Evolutionary conservation across 139 green algal genomes (phyloP), one percentile per base, ranked within the genome.

Genomic region (Marvania coccoides): DNA sequence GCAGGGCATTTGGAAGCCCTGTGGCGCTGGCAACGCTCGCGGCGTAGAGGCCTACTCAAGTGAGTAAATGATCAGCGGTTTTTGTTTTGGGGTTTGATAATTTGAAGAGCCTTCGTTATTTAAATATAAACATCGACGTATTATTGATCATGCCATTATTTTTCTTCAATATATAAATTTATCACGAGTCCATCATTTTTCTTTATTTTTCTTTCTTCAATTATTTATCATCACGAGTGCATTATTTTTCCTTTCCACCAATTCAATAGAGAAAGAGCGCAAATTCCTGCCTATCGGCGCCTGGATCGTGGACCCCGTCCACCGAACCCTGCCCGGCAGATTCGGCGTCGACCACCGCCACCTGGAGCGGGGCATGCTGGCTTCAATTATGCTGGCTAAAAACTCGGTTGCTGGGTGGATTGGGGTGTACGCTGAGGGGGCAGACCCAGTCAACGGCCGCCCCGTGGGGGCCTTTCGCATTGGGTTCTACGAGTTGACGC

Each of bases 361-460:
- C 47, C 3, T 68, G 47, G 12, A n/a, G 14, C 30, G 26, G 12
- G 13, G 15, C 15, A 6, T 15, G 12, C 9, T 28, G 6, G 6
- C 10, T 10, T 15, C 19, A 51, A 23, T 15, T 19, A 26, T 6
- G 35, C 23, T 6, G 9, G 6, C 6, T 19, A 6, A 10, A 6
- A 37, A 6, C 33, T 6, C 14, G 3, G 61, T 67, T 15, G 35
- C 61, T 4, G 61, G 61, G 5, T 67, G 61, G 61, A n/a, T 67
- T 4, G 61, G 61, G 6, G 61, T 67, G 35, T n/a, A n/a, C n/a
- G n/a, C n/a, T n/a, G 24, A 35, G 47, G 47, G n/a, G n/a, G n/a
- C n/a, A n/a, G n/a, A n/a, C n/a, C n/a, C n/a, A n/a, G n/a, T n/a
- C n/a, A n/a, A n/a, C n/a, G n/a, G n/a, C n/a, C n/a, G n/a, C n/a